These are phyloP conservation scores for Aleurites moluccanus DNA, from an alignment of 441 rosid genomes.

Conservation along the genomic window DNA sequence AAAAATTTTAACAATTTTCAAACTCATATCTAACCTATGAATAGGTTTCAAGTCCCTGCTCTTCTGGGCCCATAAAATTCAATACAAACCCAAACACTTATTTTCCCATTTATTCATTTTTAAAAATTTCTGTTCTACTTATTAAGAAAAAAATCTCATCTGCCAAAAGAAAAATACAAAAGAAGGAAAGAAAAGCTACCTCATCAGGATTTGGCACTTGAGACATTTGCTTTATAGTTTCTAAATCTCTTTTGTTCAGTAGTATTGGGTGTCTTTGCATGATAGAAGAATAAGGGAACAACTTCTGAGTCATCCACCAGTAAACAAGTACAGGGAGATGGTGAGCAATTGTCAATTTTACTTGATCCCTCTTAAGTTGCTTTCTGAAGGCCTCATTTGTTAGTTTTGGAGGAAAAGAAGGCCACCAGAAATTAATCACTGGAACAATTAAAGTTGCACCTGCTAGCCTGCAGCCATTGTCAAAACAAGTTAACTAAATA, in stretches of 20 bases:
- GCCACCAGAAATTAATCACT: conserved; percentile 65
- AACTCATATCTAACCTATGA: no score
- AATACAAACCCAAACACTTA: no score
- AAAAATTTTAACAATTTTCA: no score
- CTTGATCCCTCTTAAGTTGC: conserved; percentile 16
- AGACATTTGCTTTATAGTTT: conserved; percentile 24
- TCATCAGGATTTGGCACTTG: conserved; percentile 25
- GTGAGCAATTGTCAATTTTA: conserved; percentile 47
- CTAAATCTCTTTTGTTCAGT: conserved; percentile 30
- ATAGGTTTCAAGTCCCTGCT: no score
- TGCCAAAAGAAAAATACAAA: background rate
- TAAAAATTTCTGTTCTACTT: no score
- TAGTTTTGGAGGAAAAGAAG: conserved; percentile 51
- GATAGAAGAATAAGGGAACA: conserved; percentile 39
- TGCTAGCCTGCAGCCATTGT: conserved; percentile 44
- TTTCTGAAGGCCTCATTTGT: conserved; percentile 35
- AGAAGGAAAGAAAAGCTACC: conserved; percentile 11
- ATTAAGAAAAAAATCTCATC: no score
- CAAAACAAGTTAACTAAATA: background rate
- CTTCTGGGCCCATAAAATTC: no score
- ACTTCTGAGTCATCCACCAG: conserved; percentile 80
- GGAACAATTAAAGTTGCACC: conserved; percentile 73
- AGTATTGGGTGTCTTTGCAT: conserved; percentile 31
- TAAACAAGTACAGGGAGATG: conserved; percentile 57
- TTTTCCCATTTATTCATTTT: no score